A percentile compares a stretch with the other conserved stretches of the same genome.
These are phyloP conservation scores for Colletotrichum simmondsii DNA, from an alignment of 2,329 filamentous ascomycete species.

Conservation along the genomic window DNA sequence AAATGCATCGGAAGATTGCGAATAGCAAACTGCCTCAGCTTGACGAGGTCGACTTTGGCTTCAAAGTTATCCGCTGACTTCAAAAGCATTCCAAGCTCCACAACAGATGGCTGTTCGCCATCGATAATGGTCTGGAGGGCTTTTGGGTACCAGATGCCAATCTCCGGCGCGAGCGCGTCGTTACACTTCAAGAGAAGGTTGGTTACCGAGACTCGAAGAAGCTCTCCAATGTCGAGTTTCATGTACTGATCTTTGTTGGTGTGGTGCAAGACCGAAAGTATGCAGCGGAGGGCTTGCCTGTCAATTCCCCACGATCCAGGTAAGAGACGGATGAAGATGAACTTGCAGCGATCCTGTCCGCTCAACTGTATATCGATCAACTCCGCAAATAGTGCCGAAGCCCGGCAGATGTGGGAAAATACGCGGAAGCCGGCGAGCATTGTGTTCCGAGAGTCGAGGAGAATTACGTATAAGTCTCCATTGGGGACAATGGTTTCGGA, in stretches of 20 bases:
- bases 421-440: not conserved
- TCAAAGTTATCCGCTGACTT: conserved; percentile 7
- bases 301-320: not conserved
- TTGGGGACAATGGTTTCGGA: not conserved
- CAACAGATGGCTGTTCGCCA: not conserved
- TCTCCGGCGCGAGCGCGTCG: conserved; percentile 1
- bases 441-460: not conserved
- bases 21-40: not conserved
- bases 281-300: not conserved
- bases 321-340: not conserved
- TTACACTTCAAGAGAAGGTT: not conserved
- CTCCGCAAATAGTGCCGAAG: not conserved
- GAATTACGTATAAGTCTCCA: not conserved
- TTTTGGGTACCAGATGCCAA: not conserved
- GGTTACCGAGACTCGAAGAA: not conserved
- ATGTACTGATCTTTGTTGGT: not conserved
- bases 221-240: not conserved
- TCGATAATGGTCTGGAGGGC: not conserved
- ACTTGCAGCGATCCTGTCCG: not conserved
- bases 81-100: not conserved
- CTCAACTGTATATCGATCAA: not conserved
- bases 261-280: conserved; percentile 15
- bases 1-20: not conserved
- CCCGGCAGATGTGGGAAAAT: not conserved
- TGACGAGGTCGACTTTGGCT: not conserved